Evolutionary conservation across 179 eudicot species (phyloP), one percentile per base, ranked within the genome.

Genomic region (Nepenthes alata): DNA sequence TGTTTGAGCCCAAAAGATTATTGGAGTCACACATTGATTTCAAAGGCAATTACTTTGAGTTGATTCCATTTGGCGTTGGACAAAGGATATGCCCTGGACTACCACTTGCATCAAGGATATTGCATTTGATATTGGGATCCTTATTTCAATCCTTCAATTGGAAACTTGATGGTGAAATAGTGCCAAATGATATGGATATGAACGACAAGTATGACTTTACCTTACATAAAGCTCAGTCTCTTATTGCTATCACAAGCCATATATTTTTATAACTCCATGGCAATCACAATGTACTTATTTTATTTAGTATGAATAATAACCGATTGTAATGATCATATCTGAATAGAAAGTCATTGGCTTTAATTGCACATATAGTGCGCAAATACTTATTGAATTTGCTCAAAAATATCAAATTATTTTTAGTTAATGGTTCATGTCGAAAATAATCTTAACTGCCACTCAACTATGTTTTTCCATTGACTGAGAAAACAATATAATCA

Each of bases 41-140:
- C 2, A 71, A 61, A 36, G 83, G 88, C 5, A 48, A 47, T 6
- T 53, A 76, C 37, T 76, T 81, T 37, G 63, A 58, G 58, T 62
- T 78, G 55, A 61, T 81, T 14, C 85, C 80, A 1, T 81, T 83
- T 61, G 73, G 79, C 4, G 71, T 79, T 1, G 83, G 79, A 10
- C 50, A 74, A 4, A 50, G 79, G 34, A 80, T 74, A 5, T 76
- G 81, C 50, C 70, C 74, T 4, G 70, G 77, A 7, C 5, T 74
- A 35, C 49, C 65, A 6, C 25, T 14, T 70, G 81, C 70, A 5
- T 55, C 6, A 14, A 53, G 66, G 60, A 57, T 62, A 59, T 50
- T 74, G 35, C 58, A 48, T 53, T 37, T 70, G 47, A 58, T 66
- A 71, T 47, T 66, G 45, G 78, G 49, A 2, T 64, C 65, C 2